Conservation (phyloP, 805 yeast species). For the Yamadazyma sp. region DNA sequence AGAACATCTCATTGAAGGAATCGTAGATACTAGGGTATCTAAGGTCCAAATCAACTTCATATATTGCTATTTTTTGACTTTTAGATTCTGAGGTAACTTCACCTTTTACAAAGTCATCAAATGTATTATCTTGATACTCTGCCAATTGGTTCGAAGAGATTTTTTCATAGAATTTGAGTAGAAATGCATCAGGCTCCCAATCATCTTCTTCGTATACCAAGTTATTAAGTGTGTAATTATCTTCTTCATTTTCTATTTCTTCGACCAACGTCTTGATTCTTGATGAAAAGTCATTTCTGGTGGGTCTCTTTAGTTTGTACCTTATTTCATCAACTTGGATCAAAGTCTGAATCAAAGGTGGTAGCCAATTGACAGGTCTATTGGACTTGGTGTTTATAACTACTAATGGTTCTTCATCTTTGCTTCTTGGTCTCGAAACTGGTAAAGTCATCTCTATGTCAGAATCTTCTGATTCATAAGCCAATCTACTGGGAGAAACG, state of each 20-base stretch:
- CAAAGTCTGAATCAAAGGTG: slow-evolving; percentile 8
- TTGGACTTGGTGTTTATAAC: slow-evolving; percentile 3
- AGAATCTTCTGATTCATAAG: not conserved
- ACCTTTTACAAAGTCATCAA: slow-evolving; percentile 20
- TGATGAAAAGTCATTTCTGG: slow-evolving; percentile 1
- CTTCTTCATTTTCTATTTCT: slow-evolving; percentile 2
- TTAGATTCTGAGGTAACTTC: slow-evolving; percentile 16
- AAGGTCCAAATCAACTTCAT: slow-evolving; percentile 32
- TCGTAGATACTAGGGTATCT: slow-evolving; percentile 25
- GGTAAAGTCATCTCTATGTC: slow-evolving; percentile 4
- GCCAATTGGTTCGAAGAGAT: slow-evolving; percentile 7
- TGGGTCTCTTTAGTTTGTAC: slow-evolving; percentile 2
- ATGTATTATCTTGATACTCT: slow-evolving; percentile 4
- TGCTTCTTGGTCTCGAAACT: slow-evolving; percentile 1
- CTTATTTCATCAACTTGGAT: slow-evolving; percentile 11
- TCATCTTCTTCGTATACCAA: slow-evolving; percentile 8
- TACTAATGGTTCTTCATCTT: slow-evolving; percentile 6
- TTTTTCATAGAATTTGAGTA: slow-evolving; percentile 15
- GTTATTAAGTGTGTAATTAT: slow-evolving; percentile 8
- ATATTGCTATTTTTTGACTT: slow-evolving; percentile 17
- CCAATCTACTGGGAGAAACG: too few species aligned
- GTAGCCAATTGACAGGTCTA: slow-evolving; percentile 5
- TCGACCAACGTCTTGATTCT: slow-evolving; percentile 3
- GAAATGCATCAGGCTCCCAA: slow-evolving; percentile 18
- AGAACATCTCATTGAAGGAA: slow-evolving; percentile 33